phyloP scores from a whole-genome alignment of 192 early-diverging fungal genomes.

The Martensiomyces pterosporus region DNA sequence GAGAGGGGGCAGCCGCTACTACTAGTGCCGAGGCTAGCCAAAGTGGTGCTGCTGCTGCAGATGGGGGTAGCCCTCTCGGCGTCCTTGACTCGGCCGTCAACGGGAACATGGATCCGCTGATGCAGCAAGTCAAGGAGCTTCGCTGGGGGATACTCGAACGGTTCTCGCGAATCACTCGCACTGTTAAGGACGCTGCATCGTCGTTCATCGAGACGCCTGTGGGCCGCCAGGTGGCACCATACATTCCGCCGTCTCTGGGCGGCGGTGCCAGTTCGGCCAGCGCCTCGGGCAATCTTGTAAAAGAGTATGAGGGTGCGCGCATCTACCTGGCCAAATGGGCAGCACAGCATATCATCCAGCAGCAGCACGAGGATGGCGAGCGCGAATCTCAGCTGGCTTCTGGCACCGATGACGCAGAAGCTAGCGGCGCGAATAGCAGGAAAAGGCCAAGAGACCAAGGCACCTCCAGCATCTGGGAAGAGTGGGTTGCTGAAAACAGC shows the following conservation, averaged over 20 bases:
- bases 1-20: background rate
- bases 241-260: constrained; percentile 52
- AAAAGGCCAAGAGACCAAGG: too few relatives aligned
- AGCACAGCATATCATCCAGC: constrained; percentile 51
- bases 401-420: background rate
- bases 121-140: constrained; percentile 59
- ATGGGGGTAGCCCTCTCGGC: constrained; percentile 14
- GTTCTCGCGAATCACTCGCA: constrained; percentile 70
- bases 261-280: constrained; percentile 52
- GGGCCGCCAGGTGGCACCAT: constrained; percentile 45
- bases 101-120: constrained; percentile 48
- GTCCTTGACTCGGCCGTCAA: constrained; percentile 32
- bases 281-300: constrained; percentile 56
- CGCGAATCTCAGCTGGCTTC: constrained; percentile 31
- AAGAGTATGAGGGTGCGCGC: constrained; percentile 76
- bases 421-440: background rate
- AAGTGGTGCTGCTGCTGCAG: constrained; percentile 14
- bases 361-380: constrained; percentile 50
- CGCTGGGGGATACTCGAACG: constrained; percentile 71
- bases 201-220: constrained; percentile 52
- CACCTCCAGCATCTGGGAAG: constrained; percentile 48
- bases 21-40: too few relatives aligned
- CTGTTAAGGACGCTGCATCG: constrained; percentile 62
- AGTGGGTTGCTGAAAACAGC: constrained; percentile 43
- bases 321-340: constrained; percentile 80